Percentiles rank a stretch among this genome's conserved stretches.
Conservation (phyloP, 176 grass and related monocot species). For the Triticum timopheevii region DNA sequence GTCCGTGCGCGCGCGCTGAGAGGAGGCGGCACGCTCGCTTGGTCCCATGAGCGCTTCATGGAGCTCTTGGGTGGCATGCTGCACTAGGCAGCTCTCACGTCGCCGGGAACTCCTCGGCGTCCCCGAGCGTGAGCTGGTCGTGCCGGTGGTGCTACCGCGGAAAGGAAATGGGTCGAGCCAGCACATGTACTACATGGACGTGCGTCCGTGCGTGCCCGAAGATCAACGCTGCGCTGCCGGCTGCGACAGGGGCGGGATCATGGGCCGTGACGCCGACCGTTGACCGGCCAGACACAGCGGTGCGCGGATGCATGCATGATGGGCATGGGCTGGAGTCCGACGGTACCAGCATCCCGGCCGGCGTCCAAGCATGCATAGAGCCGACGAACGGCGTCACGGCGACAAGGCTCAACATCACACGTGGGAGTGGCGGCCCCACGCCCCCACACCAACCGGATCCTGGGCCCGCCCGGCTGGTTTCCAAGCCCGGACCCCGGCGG, state of each 20-base stretch:
- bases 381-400: background rate
- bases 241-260: background rate
- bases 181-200: background rate
- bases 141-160: background rate
- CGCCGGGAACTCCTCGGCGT: background rate
- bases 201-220: background rate
- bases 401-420: constrained; percentile 50
- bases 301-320: background rate
- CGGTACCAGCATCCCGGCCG: background rate
- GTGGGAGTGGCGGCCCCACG: constrained; percentile 37
- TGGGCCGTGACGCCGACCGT: constrained; percentile 28
- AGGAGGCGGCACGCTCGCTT: background rate
- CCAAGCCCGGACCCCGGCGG: background rate
- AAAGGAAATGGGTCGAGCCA: background rate
- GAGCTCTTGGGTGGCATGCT: background rate
- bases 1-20: background rate
- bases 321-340: background rate
- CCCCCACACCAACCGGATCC: constrained; percentile 44
- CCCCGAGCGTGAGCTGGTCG: background rate
- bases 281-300: constrained; percentile 4
- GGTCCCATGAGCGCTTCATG: background rate
- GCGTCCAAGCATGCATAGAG: background rate
- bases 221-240: background rate
- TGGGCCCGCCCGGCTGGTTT: constrained; percentile 27
- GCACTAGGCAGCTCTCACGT: too few species aligned